These are phyloP conservation scores for Populus simonii DNA, from an alignment of 345 rosid species.

Conservation along the genomic window DNA sequence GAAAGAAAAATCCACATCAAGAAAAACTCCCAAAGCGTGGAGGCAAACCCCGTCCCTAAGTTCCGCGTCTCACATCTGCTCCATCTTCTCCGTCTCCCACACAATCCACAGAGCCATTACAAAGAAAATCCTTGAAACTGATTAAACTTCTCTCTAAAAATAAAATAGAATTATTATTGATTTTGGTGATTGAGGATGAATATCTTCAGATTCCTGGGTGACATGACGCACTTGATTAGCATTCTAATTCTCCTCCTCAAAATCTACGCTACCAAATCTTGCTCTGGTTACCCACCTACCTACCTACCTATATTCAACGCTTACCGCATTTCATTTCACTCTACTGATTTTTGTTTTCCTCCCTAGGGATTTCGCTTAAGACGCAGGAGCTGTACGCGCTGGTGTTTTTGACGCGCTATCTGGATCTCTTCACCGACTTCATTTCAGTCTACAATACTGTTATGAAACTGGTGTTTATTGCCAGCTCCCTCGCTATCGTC, in stretches of 20 bases:
- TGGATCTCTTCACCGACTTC: constrained; percentile 79
- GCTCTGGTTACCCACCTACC: constrained; percentile 52
- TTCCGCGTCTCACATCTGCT: too few species aligned
- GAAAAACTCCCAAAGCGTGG: too few species aligned
- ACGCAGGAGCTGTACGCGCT: constrained; percentile 90
- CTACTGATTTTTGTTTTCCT: not conserved
- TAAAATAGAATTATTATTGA: too few species aligned
- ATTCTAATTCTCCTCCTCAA: constrained; percentile 90
- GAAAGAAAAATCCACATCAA: too few species aligned
- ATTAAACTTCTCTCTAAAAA: too few species aligned
- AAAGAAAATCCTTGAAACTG: too few species aligned
- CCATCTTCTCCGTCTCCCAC: too few species aligned
- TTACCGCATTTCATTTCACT: not conserved
- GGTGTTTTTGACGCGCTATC: constrained; percentile 80
- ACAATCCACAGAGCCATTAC: too few species aligned
- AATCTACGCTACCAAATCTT: constrained; percentile 92
- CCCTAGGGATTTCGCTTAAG: constrained; percentile 75
- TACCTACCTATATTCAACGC: not conserved
- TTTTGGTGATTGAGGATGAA: constrained; percentile 47
- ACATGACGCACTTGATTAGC: constrained; percentile 89
- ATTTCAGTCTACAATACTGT: constrained; percentile 75
- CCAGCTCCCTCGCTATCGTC: constrained; percentile 79
- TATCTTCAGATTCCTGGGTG: constrained; percentile 90
- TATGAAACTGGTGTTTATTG: constrained; percentile 87
- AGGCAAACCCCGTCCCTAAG: too few species aligned